Evolutionary conservation across 164 flowering plant species (phyloP), one percentile per base, ranked within the genome.

Genomic region (Nelumbo lutea): DNA sequence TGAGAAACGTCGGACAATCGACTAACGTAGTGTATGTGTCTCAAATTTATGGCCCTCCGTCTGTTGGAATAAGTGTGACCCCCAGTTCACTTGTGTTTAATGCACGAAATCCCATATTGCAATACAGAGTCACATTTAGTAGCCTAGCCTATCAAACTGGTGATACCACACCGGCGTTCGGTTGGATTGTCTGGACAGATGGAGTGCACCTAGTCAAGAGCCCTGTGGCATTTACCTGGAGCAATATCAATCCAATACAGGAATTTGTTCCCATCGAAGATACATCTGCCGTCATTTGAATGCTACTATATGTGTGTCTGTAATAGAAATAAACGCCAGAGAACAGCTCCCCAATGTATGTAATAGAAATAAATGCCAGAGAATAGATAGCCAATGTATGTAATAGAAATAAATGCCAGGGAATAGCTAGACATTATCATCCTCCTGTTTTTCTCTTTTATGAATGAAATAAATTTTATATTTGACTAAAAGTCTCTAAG

Each of bases 151-250:
- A 46, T 46, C 48, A 46, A 2, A 77, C 68, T 81, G 78, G 83
- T 15, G 48, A 84, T 2, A 74, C 67, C 8, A 71, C 79, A 1
- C 70, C 55, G 15, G 73, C 55, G 64, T 87, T 86, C 42, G 90
- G 80, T 2, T 69, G 81, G 43, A 65, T 89, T 6, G 84, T 71
- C 64, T 89, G 95, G 95, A 80, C 86, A 1, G 89, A 89, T 57
- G 89, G 90, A 64, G 79, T 76, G 63, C 85, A 81, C 59, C 64
- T 70, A 0, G 91, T 89, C 43, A 73, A 80, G 8, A 87, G 88
- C 61, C 90, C 95, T 2, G 71, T 89, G 1, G 88, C 88, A 1
- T 57, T 89, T 57, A 82, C 81, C 71, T 86, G 89, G 89, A 73
- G 57, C n/a, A 5, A 10, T 13, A 27, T 27, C 0, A 27, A 27